A percentile compares a stretch with the other conserved stretches of the same genome.
These are phyloP conservation scores for Suillus tomentosus DNA, from an alignment of 768 basidiomycete genomes.

Conservation along the genomic window DNA sequence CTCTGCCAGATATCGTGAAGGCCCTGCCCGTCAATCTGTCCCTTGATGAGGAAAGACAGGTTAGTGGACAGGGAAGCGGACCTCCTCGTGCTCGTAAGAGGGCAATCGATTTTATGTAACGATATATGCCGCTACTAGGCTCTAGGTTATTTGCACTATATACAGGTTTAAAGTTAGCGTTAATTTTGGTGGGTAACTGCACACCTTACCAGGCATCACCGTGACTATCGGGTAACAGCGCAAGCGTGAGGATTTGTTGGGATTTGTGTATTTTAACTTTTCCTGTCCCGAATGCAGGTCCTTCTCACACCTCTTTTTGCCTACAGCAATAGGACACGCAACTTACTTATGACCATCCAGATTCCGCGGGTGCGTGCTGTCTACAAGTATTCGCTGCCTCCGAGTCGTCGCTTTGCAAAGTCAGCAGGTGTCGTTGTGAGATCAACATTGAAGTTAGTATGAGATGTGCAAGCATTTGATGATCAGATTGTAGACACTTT, in stretches of 20 bases:
- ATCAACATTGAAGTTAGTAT: background rate
- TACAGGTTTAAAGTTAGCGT: background rate
- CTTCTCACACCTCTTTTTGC: no score
- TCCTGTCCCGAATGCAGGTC: no score
- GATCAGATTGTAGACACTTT: no score
- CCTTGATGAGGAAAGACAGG: constrained; percentile 15
- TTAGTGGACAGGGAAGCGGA: constrained; percentile 25
- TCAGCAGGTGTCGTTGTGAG: background rate
- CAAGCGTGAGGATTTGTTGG: no score
- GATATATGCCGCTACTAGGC: background rate
- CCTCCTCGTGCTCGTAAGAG: constrained; percentile 56
- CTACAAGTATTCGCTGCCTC: background rate
- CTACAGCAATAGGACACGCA: no score
- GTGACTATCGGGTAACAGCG: no score
- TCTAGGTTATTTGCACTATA: background rate
- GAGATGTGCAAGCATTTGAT: background rate
- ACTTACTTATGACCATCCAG: background rate
- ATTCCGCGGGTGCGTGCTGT: background rate
- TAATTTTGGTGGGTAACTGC: background rate
- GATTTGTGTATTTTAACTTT: no score
- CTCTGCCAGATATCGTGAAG: constrained; percentile 52
- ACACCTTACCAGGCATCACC: no score
- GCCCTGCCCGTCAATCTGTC: constrained; percentile 26
- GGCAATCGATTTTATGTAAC: constrained; percentile 75
- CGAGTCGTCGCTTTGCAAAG: background rate